Evolutionary conservation across 495 filamentous ascomycete species (phyloP).

Genomic region (Hyaloscypha finlandica): DNA sequence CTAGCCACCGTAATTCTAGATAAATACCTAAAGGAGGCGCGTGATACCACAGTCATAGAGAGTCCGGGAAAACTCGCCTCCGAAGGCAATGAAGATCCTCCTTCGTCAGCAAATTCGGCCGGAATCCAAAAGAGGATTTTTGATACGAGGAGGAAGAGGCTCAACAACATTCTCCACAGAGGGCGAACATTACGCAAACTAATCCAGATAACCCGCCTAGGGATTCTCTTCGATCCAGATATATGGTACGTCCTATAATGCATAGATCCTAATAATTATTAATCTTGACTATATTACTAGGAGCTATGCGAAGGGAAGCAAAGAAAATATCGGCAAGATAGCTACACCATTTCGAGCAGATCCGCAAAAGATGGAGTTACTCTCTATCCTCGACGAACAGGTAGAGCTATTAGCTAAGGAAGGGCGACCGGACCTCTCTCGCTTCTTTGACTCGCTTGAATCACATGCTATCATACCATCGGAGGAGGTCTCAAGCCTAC

Average conservation of each 20-base stretch:
- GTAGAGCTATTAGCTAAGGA: too few species aligned
- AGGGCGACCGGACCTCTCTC: too few species aligned
- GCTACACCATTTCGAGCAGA: background rate
- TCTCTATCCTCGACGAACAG: too few species aligned
- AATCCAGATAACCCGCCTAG: constrained; percentile 16
- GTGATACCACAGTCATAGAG: too few species aligned
- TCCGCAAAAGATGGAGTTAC: too few species aligned
- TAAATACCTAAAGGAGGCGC: too few species aligned
- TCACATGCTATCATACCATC: constrained; percentile 24
- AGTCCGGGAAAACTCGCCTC: background rate
- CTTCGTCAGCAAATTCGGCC: constrained; percentile 8
- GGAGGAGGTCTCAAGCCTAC: constrained; percentile 22
- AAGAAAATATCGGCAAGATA: constrained; percentile 22
- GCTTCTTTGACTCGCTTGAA: constrained; percentile 20
- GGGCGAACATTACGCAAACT: constrained; percentile 21
- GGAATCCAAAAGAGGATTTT: constrained; percentile 22
- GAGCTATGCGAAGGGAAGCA: constrained; percentile 23
- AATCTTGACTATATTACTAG: constrained; percentile 19
- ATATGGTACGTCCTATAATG: constrained; percentile 22
- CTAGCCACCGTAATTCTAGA: too few species aligned
- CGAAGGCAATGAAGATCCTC: constrained; percentile 19
- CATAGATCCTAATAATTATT: constrained; percentile 20
- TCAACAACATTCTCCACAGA: constrained; percentile 11
- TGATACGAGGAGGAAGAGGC: constrained; percentile 11
- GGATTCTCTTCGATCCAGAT: constrained; percentile 25